phyloP scores from a whole-genome alignment of 2,329 filamentous ascomycete species.

The Plenodomus lindquistii region DNA sequence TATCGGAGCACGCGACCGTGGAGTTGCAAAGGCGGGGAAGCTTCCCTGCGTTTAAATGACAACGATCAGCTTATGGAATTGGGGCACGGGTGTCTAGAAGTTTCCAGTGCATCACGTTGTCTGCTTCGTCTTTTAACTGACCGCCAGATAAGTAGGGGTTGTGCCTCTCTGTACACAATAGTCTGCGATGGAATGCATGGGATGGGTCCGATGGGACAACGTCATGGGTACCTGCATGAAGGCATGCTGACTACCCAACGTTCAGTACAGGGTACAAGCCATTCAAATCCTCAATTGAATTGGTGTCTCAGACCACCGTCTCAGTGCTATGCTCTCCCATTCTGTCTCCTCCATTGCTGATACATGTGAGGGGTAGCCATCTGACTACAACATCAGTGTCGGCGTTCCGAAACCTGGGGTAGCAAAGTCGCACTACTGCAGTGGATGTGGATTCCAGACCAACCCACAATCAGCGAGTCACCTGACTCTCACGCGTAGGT shows the following conservation, averaged over 20 bases:
- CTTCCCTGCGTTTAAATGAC: constrained; percentile 16
- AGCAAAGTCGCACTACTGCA: not conserved
- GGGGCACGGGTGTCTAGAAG: constrained; percentile 11
- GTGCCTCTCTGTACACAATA: not conserved
- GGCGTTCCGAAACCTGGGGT: not conserved
- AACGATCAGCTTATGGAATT: not conserved
- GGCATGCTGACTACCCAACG: constrained; percentile 4
- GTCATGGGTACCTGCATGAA: constrained; percentile 20
- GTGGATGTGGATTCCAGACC: not conserved
- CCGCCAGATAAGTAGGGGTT: not conserved
- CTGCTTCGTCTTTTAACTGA: constrained; percentile 1
- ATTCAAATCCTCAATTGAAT: not conserved
- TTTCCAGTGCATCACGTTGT: constrained; percentile 5
- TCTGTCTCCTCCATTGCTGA: not conserved
- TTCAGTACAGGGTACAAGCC: not conserved
- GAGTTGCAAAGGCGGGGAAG: constrained; percentile 20
- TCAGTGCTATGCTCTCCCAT: not conserved
- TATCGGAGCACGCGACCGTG: constrained; percentile 9
- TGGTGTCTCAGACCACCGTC: not conserved
- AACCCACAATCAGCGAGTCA: constrained; percentile 3
- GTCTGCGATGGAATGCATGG: constrained; percentile 3
- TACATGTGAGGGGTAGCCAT: not conserved
- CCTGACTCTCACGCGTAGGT: constrained; percentile 6
- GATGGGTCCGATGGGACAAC: constrained; percentile 5
- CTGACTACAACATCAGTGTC: not conserved